A percentile compares a stretch with the other conserved stretches of the same genome.
phyloP scores from a whole-genome alignment of 257 asterid species.

The Eucommia ulmoides region DNA sequence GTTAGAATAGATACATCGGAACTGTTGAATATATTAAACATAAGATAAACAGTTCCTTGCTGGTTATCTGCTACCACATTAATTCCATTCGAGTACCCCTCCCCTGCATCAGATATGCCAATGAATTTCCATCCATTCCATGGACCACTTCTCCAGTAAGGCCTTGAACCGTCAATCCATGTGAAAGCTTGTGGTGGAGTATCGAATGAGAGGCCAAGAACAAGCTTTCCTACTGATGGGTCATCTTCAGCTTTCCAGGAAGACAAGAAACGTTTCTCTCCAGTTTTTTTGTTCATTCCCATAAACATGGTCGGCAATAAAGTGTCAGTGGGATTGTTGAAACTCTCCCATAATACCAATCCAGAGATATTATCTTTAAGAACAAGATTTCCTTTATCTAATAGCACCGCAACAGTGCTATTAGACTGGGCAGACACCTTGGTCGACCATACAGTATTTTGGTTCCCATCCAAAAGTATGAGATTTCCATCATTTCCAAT shows the following conservation, averaged over 20 bases:
- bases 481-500: not conserved
- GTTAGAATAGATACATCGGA: not conserved
- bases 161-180: not conserved
- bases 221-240: not conserved
- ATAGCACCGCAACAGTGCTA: not conserved
- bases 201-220: not conserved
- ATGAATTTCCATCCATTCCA: not conserved
- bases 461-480: not conserved
- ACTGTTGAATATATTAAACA: not conserved
- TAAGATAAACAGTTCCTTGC: too few species aligned
- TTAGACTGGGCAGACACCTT: not conserved
- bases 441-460: not conserved
- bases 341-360: not conserved
- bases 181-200: not conserved
- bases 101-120: not conserved
- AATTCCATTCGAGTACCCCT: not conserved
- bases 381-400: not conserved
- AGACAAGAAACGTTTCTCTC: not conserved
- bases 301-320: not conserved
- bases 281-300: not conserved
- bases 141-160: not conserved
- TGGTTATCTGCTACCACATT: conserved; percentile 1
- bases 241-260: not conserved
- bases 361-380: not conserved
- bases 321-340: not conserved